phyloP scores from a whole-genome alignment of 352 stramenopile species.

The Pythium utonaiense region DNA sequence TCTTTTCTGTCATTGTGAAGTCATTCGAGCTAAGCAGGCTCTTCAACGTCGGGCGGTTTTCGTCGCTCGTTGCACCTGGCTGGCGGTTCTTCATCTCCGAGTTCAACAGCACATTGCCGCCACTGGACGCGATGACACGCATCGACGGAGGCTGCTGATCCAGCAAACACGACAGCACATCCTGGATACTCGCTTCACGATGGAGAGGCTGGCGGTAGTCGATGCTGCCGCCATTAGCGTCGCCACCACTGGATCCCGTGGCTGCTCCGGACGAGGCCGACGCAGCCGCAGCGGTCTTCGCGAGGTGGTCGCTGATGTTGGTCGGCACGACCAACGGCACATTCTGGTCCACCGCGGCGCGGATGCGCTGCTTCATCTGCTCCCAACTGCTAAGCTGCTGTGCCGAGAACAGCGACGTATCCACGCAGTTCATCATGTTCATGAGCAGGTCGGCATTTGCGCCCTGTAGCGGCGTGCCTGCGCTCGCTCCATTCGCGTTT shows the following conservation, averaged over 20 bases:
- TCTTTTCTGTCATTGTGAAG: slow-evolving; percentile 85
- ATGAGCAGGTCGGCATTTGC: slow-evolving; percentile 74
- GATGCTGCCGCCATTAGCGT: slow-evolving; percentile 15
- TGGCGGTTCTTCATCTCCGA: slow-evolving; percentile 48
- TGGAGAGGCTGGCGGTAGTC: slow-evolving; percentile 58
- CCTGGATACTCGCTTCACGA: slow-evolving; percentile 72
- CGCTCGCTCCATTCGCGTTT: slow-evolving; percentile 17
- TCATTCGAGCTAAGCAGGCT: slow-evolving; percentile 78
- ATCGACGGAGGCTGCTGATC: slow-evolving; percentile 59
- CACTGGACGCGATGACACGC: slow-evolving; percentile 42
- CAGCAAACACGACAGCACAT: slow-evolving; percentile 69
- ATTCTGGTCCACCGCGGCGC: slow-evolving; percentile 46
- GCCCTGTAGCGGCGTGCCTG: slow-evolving; percentile 19
- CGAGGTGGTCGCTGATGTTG: slow-evolving; percentile 14
- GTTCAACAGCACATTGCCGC: slow-evolving; percentile 51
- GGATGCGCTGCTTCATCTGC: slow-evolving; percentile 69
- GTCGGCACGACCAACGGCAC: slow-evolving; percentile 18
- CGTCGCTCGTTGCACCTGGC: slow-evolving; percentile 24
- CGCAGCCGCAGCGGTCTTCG: slow-evolving; percentile 9
- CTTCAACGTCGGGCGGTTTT: slow-evolving; percentile 63
- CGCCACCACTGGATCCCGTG: neutral
- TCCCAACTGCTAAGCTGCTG: slow-evolving; percentile 76
- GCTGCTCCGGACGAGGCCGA: neutral
- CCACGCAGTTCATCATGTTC: slow-evolving; percentile 86
- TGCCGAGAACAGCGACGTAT: slow-evolving; percentile 74